Base-by-base conservation (phyloP, 331 rosid genomes). In the Phaseolus coccineus region DNA sequence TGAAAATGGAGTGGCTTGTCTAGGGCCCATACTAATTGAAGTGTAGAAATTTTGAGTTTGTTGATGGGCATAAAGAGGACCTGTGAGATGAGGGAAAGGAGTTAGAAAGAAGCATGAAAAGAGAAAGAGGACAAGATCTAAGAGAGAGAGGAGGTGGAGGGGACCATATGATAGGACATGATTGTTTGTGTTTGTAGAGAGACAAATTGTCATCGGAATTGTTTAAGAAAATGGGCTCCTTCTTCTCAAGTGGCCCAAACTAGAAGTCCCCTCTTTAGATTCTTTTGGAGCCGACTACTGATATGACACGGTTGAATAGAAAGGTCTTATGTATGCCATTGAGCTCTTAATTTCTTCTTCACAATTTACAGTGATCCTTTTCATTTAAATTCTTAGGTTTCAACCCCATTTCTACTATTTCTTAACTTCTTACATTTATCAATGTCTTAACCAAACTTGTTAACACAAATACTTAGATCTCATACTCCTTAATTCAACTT, bases 161-260 rank as follows among this genome's bases (percentile, higher is more conserved):
- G 80, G 85, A 82, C 76, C 86, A 87, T 84, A 42, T 8, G 46
- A 12, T 58, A 3, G 2, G 2, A 28, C 40, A 11, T 28, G 5
- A 11, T 12, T 66, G 16, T 46, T 86, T 72, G 81, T 82, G 83
- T 27, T 77, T 56, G 6, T 39, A 42, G 47, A 42, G 47, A 69
- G 72, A 68, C 68, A 62, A 77, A 77, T 75, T 80, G 88, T 24
- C 55, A 82, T 82, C 65, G 86, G 72, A 84, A 84, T 86, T 82
- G 79, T 30, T 37, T 67, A 39, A 84, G 79, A 58, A 62, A 61
- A 67, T 81, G 87, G 89, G 87, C 76, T 85, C 88, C 74, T 73
- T 58, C 56, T 4, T 58, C 56, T 4, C 64, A 12, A 0, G 59
- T 68, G 85, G 74, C 86, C 83, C 81, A 78, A 69, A 72, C 79